Evolutionary conservation across 1,139 yeast genomes (phyloP), one percentile per base, ranked within the genome.

Genomic region (Martiniozyma asiatica): DNA sequence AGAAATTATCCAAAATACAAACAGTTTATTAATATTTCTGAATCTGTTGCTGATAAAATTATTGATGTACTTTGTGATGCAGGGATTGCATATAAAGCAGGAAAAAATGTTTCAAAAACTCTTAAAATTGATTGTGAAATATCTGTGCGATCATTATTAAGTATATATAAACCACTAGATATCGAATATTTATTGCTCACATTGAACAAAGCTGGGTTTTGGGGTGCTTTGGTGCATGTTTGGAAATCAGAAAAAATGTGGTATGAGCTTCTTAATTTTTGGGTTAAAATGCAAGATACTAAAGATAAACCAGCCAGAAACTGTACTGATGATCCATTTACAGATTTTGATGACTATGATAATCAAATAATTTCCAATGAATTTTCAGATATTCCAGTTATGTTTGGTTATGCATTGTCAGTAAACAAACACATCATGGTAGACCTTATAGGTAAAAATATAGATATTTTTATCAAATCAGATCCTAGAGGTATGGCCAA

Each of bases 1-100:
- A 50, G 87, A 32, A 82, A 80, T 47, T 72, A 75, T 38, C 75
- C 94, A 3, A 84, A 84, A 49, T 85, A 78, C 47, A 61, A 72
- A 3, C 95, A 85, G 50, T 84, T 78, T 40, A 63, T 85, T 10
- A 59, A 81, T 24, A 55, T 84, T 2, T 69, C 87, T 0, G 87
- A 77, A 30, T 61, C 72, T 4, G 55, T 59, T 1, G 49, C 79
- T 25, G 60, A 64, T 4, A 49, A 53, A 6, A 57, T 78, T 5
- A 55, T 80, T 15, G 56, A 61, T 4, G 56, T 54, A 9, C 55
- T 82, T 20, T 73, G 85, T 40, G 20, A 24, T 18, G 35, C 32
- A 8, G 29, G 32, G 5, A 14, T 8, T n/a, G 12, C 23, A 8
- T 23, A 23, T 17, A 20, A 19, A 10, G 24, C 8, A 6, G 8